Evolutionary conservation across 495 filamentous ascomycete genomes (phyloP), one percentile per base, ranked within the genome.

Genomic region (Saxispiralis lemnorum): DNA sequence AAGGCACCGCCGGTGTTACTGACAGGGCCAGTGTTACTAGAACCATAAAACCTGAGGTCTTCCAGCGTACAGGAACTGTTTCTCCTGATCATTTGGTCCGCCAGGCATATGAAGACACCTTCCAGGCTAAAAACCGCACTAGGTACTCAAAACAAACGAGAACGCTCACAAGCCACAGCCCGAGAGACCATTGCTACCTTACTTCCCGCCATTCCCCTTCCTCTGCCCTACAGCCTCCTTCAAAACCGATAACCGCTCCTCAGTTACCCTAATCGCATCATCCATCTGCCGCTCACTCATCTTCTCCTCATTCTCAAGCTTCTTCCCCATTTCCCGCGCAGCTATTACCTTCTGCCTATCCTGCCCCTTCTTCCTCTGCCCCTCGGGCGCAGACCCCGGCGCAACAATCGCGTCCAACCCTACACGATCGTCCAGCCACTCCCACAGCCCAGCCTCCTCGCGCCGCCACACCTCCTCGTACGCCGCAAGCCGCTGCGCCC

Each of bases 401-500:
- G 63, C 35, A 61, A 60, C 50, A 45, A 52, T 34, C 54, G 53
- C 19, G 41, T 84, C 76, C 58, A 87, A 66, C 4, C 81, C 83
- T 1, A 82, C 75, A 11, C 89, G 67, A 44, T 95, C 81, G 52
- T 99, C 89, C 10, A 99, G 65, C 89, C 89, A 99, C 39, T 81
- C 76, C 92, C 92, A 99, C 7, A 97, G 64, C 43, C 87, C 83
- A 51, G 74, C 83, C 56, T 97, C 89, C 54, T 96, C 89, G 14
- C 72, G 64, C 14, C 75, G 70, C 89, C 89, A 97, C 52, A 94
- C 78, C 61, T 93, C 79, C 48, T 96, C 88, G 58, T 95, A 97
- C 6, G 85, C 88, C 18, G 76, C 78, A 14, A 82, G 56, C 6
- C 83, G 71, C 46, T 87, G 75, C 6, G 85, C 72, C 0, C 62